Evolutionary conservation across 1,139 yeast genomes (phyloP).

Genomic region (Hyphopichia burtonii): DNA sequence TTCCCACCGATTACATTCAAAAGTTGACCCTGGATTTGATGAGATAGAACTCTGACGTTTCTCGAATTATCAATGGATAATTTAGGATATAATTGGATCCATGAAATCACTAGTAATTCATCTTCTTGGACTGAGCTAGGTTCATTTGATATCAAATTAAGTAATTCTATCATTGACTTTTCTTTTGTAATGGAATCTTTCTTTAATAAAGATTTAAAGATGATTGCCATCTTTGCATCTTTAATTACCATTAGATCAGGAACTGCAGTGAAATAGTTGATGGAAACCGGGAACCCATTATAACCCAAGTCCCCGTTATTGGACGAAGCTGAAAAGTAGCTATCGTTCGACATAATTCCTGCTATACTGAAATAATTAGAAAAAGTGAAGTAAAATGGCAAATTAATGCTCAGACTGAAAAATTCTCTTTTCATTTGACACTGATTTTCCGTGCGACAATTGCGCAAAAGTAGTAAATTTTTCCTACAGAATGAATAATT

Average conservation of each 20-base stretch:
- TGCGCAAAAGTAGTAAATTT: too few relatives aligned
- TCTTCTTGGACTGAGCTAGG: constrained; percentile 23
- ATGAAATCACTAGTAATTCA: constrained; percentile 56
- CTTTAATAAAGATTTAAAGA: constrained; percentile 73
- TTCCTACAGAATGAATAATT: too few relatives aligned
- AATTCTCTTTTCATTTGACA: background rate
- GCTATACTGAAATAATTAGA: too few relatives aligned
- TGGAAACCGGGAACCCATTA: constrained; percentile 65
- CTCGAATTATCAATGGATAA: constrained; percentile 70
- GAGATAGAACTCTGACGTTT: constrained; percentile 58
- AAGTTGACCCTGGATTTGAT: constrained; percentile 58
- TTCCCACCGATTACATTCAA: constrained; percentile 58
- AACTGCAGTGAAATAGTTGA: constrained; percentile 74
- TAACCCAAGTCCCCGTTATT: constrained; percentile 33
- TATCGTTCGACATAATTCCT: background rate
- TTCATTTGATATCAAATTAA: background rate
- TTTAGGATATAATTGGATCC: constrained; percentile 84
- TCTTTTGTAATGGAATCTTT: constrained; percentile 83
- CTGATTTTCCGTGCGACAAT: too few relatives aligned
- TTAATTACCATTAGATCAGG: constrained; percentile 67
- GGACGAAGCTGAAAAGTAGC: background rate
- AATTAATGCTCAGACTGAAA: background rate
- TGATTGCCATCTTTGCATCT: constrained; percentile 58
- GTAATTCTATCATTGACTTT: constrained; percentile 65
- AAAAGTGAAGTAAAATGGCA: too few relatives aligned